These are phyloP conservation scores for Metarhizium humberi DNA, from an alignment of 2,329 filamentous ascomycete genomes.

Conservation along the genomic window DNA sequence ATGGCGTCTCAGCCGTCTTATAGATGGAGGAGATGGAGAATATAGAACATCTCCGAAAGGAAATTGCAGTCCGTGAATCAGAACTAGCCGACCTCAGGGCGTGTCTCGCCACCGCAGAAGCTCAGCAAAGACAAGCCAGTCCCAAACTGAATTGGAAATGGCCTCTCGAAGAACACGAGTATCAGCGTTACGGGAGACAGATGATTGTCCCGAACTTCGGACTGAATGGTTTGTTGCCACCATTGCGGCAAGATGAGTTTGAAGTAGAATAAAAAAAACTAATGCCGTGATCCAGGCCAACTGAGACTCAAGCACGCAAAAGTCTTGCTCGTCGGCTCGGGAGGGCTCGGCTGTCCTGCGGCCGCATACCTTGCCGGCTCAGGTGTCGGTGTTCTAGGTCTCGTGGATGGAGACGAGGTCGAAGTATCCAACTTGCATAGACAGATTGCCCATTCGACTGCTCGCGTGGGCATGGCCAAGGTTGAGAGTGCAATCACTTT, in stretches of 20 bases:
- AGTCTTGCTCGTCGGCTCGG: conserved; percentile 77
- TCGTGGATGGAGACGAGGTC: conserved; percentile 82
- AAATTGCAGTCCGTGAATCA: conserved; percentile 38
- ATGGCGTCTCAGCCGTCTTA: not conserved
- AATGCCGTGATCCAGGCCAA: conserved; percentile 48
- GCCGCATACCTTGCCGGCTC: conserved; percentile 88
- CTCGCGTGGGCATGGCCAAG: conserved; percentile 65
- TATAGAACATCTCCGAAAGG: conserved; percentile 31
- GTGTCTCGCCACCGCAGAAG: conserved; percentile 34
- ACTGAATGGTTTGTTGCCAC: conserved; percentile 51
- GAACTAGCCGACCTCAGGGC: conserved; percentile 36
- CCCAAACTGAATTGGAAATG: conserved; percentile 37
- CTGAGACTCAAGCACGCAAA: conserved; percentile 58
- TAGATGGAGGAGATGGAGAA: conserved; percentile 22
- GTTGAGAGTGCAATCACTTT: conserved; percentile 65
- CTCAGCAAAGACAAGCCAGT: conserved; percentile 7
- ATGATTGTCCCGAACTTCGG: conserved; percentile 81
- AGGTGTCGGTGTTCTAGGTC: conserved; percentile 71
- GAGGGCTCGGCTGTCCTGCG: conserved; percentile 85
- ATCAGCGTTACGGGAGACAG: conserved; percentile 80
- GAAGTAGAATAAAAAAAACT: not conserved
- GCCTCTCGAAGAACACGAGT: conserved; percentile 65
- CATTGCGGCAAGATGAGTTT: not conserved
- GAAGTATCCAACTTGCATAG: conserved; percentile 88
- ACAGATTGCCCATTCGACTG: conserved; percentile 72